Conservation (phyloP, 306 rosid genomes). For the Glycyrrhiza uralensis region DNA sequence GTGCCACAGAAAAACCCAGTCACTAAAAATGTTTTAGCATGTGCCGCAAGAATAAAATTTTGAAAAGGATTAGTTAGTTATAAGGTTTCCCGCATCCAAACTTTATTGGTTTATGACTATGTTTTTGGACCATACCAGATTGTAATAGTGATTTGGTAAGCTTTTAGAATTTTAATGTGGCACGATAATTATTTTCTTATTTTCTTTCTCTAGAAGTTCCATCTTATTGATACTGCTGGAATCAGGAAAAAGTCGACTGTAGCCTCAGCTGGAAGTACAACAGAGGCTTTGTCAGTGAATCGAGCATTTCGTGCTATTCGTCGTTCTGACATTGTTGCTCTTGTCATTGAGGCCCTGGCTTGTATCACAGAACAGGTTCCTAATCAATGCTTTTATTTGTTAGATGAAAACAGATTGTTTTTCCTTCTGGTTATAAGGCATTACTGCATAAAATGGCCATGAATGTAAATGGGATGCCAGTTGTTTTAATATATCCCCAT, state of each 20-base stretch:
- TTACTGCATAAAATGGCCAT: conserved; percentile 5
- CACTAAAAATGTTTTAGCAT: conserved; percentile 4
- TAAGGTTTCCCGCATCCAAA: conserved; percentile 12
- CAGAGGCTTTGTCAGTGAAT: conserved; percentile 91
- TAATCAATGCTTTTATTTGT: neutral
- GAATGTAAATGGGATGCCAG: neutral
- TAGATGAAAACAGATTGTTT: neutral
- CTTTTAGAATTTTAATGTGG: neutral
- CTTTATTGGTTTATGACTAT: conserved; percentile 22
- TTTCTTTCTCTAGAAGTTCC: conserved; percentile 67
- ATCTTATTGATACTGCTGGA: conserved; percentile 94
- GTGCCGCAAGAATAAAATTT: neutral
- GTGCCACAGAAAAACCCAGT: neutral
- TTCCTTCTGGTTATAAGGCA: neutral
- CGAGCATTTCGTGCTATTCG: conserved; percentile 95
- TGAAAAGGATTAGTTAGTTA: conserved; percentile 2
- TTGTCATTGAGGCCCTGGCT: conserved; percentile 95
- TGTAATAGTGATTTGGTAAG: neutral
- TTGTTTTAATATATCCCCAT: neutral
- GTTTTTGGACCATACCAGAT: neutral
- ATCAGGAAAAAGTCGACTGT: conserved; percentile 80
- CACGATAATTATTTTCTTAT: neutral
- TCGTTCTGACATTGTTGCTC: conserved; percentile 91
- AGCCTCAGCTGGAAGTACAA: conserved; percentile 76
- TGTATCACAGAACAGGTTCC: conserved; percentile 91